Evolutionary conservation across 2,329 filamentous ascomycete genomes (phyloP).

Genomic region (Rutstroemia sp.): DNA sequence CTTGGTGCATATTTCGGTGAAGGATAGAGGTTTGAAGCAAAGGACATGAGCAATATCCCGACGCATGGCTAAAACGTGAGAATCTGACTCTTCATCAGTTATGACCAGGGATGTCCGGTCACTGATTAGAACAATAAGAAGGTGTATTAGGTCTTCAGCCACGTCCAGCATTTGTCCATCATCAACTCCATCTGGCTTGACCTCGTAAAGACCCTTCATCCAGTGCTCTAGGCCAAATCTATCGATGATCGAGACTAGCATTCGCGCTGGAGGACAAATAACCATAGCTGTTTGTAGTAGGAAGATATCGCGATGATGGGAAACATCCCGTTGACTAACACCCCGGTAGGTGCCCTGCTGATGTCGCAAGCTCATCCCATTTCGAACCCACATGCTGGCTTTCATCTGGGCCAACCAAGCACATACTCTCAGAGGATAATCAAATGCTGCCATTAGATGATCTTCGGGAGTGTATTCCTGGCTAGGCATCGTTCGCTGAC

Average conservation of each 20-base stretch:
- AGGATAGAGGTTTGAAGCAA: slow-evolving; percentile 93
- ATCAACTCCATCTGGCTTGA: slow-evolving; percentile 68
- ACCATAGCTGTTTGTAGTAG: slow-evolving; percentile 87
- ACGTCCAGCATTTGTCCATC: slow-evolving; percentile 85
- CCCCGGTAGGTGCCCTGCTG: slow-evolving; percentile 92
- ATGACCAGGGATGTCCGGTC: slow-evolving; percentile 77
- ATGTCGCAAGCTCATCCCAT: slow-evolving; percentile 90
- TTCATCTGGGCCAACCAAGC: slow-evolving; percentile 98
- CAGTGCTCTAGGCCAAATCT: slow-evolving; percentile 83
- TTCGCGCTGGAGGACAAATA: slow-evolving; percentile 72
- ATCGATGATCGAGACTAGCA: slow-evolving; percentile 84
- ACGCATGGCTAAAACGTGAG: slow-evolving; percentile 65
- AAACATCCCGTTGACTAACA: slow-evolving; percentile 82
- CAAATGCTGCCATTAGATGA: slow-evolving; percentile 79
- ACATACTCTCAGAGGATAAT: slow-evolving; percentile 87
- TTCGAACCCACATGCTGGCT: slow-evolving; percentile 96
- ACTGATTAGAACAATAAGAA: slow-evolving; percentile 83
- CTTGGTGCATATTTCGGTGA: slow-evolving; percentile 81
- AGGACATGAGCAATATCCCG: slow-evolving; percentile 89
- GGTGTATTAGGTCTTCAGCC: slow-evolving; percentile 90
- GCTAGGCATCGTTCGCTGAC: slow-evolving; percentile 44
- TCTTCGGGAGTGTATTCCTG: slow-evolving; percentile 61
- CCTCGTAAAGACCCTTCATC: slow-evolving; percentile 76
- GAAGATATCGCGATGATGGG: slow-evolving; percentile 91
- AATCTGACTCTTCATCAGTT: slow-evolving; percentile 54